These are phyloP conservation scores for Paramecium tetraurelia DNA, from an alignment of 73 alveolate species.

Conservation along the genomic window DNA sequence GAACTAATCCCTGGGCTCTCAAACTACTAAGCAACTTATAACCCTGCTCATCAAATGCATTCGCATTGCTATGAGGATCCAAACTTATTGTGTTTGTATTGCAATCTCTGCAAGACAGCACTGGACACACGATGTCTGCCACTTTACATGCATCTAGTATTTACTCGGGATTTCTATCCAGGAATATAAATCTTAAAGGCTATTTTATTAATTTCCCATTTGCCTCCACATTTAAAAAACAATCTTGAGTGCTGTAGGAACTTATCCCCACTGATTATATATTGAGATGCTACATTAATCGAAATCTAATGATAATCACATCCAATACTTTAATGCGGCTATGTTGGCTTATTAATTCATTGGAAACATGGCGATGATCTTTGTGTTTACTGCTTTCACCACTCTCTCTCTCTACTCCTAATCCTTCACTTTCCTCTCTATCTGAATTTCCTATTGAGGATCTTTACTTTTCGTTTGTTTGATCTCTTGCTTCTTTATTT, in stretches of 20 bases:
- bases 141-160: conserved; percentile 89
- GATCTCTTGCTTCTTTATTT: neutral
- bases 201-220: conserved; percentile 36
- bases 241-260: neutral
- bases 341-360: conserved; percentile 8
- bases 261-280: neutral
- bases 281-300: conserved; percentile 19
- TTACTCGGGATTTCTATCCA: conserved; percentile 52
- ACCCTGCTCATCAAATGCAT: conserved; percentile 95
- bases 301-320: neutral
- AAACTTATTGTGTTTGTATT: conserved; percentile 78
- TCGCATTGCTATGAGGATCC: conserved; percentile 90
- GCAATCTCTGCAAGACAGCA: conserved; percentile 85
- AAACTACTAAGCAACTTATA: conserved; percentile 82
- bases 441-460: neutral
- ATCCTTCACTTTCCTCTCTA: neutral
- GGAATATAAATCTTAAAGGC: conserved; percentile 25
- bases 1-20: conserved; percentile 93
- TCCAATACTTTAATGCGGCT: neutral
- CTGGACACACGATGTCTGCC: conserved; percentile 87
- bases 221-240: conserved; percentile 3
- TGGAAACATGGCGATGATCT: conserved; percentile 9
- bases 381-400: neutral
- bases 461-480: neutral
- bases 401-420: neutral